A percentile compares a stretch with the other conserved stretches of the same genome.
These are phyloP conservation scores for Eremomyces bilateralis DNA, from an alignment of 495 filamentous ascomycete genomes.

Conservation along the genomic window DNA sequence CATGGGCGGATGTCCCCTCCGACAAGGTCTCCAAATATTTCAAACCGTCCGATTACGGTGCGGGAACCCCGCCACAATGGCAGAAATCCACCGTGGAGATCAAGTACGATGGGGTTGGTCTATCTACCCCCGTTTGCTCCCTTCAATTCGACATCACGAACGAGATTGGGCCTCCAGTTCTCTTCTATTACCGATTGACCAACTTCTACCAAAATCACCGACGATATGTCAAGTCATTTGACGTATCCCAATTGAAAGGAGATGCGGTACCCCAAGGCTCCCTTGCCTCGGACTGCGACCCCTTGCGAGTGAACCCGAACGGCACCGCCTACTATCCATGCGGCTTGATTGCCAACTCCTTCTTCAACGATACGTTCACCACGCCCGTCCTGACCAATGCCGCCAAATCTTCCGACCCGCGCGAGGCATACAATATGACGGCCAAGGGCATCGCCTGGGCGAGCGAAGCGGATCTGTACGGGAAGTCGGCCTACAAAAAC, in stretches of 20 bases:
- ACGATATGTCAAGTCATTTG: slow-evolving; percentile 78
- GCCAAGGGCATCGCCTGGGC: slow-evolving; percentile 64
- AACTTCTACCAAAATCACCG: slow-evolving; percentile 99
- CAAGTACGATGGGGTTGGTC: not conserved
- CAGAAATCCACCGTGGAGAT: not conserved
- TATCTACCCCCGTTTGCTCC: slow-evolving; percentile 27
- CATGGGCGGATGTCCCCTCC: slow-evolving; percentile 24
- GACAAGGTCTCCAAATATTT: slow-evolving; percentile 32
- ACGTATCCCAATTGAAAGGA: slow-evolving; percentile 63
- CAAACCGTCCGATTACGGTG: not conserved
- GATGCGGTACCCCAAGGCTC: slow-evolving; percentile 33
- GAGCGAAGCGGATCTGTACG: slow-evolving; percentile 60
- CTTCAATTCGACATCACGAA: slow-evolving; percentile 62
- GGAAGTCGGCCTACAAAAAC: slow-evolving; percentile 37
- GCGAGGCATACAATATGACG: slow-evolving; percentile 52
- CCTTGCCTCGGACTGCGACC: slow-evolving; percentile 54
- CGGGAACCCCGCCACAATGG: not conserved
- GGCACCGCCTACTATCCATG: slow-evolving; percentile 78
- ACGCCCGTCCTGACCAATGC: slow-evolving; percentile 20
- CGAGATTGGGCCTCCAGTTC: slow-evolving; percentile 52
- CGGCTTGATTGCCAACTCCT: slow-evolving; percentile 84
- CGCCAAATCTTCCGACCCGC: too few species aligned
- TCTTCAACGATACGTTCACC: slow-evolving; percentile 87
- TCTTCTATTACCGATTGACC: slow-evolving; percentile 83
- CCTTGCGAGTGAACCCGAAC: slow-evolving; percentile 34